These are phyloP conservation scores for Excoecaria agallocha DNA, from an alignment of 345 rosid species.

Conservation along the genomic window DNA sequence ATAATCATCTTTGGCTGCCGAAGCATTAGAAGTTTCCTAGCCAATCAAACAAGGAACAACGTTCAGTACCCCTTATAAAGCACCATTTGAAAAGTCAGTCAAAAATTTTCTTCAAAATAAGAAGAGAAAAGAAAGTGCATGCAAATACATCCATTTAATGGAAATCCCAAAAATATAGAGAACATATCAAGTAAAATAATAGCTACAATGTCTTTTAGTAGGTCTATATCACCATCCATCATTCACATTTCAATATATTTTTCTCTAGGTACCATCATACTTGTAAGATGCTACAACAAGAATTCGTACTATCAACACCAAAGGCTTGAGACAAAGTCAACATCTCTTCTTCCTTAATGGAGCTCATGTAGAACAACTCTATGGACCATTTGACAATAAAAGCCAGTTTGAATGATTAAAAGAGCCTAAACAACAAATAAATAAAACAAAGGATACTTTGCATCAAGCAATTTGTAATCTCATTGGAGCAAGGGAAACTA, in stretches of 20 bases:
- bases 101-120: too few relatives aligned
- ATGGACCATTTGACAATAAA: too few relatives aligned
- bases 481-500: too few relatives aligned
- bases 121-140: not conserved
- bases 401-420: too few relatives aligned
- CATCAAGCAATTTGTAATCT: too few relatives aligned
- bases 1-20: slow-evolving; percentile 48
- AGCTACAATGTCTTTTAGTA: not conserved
- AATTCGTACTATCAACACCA: not conserved
- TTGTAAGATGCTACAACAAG: not conserved
- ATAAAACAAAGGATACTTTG: too few relatives aligned
- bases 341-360: too few relatives aligned
- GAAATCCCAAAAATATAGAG: not conserved
- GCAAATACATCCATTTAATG: not conserved
- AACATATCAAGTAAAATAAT: not conserved
- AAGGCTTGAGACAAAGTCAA: too few relatives aligned
- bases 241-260: not conserved
- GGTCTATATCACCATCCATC: not conserved
- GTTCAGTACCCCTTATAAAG: slow-evolving; percentile 5
- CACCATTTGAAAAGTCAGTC: not conserved
- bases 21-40: slow-evolving; percentile 48
- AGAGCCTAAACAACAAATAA: too few relatives aligned
- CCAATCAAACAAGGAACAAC: slow-evolving; percentile 21
- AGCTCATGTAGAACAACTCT: too few relatives aligned
- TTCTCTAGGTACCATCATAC: not conserved